Base-by-base conservation (phyloP, 2,329 filamentous ascomycete species). In the Pseudocercospora musae region DNA sequence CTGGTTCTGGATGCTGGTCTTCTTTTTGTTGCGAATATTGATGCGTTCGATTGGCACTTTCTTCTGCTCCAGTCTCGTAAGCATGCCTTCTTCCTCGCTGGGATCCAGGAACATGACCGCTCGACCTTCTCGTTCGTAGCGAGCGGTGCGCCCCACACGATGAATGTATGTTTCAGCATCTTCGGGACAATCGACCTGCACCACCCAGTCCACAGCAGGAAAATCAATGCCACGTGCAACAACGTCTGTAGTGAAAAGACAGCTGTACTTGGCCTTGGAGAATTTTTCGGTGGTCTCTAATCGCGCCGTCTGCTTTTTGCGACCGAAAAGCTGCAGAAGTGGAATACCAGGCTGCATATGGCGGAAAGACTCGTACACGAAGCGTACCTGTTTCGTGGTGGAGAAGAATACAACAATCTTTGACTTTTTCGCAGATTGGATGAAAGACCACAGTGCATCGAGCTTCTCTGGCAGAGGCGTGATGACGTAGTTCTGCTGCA, bases 81-180 rank as follows among this genome's bases (percentile, higher is more conserved):
- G 72, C 90, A 99, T 96, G n/a, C 91, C 93, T 61, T 87, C 84
- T 75, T 97, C 94, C 76, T 99, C 96, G 69, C 87, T 95, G 0
- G 95, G 94, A 59, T 96, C 92, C 0, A 99, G 80, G 75, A 99
- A 97, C 0, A 99, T 77, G 0, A 98, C 91, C 0, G 95, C 94
- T 42, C 89, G 87, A 7, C 95, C 95, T 58, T 91, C 87, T 66
- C 90, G 89, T 71, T 97, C 89, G 75, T 96, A 98, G 21, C 94
- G 86, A n/a, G 95, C 95, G 18, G 95, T 98, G 29, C 95, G 87
- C 1, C 95, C 95, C 4, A 97, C 94, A 62, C 95, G 87, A 78
- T 99, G 95, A 69, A 99, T 98, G 72, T 99, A 99, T 0, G 95
- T 99, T 72, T 98, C 95, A 3, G 91, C 90, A 75, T 99, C 94